Evolutionary conservation across 345 rosid species (phyloP).

Genomic region (Eucalyptus cloeziana): DNA sequence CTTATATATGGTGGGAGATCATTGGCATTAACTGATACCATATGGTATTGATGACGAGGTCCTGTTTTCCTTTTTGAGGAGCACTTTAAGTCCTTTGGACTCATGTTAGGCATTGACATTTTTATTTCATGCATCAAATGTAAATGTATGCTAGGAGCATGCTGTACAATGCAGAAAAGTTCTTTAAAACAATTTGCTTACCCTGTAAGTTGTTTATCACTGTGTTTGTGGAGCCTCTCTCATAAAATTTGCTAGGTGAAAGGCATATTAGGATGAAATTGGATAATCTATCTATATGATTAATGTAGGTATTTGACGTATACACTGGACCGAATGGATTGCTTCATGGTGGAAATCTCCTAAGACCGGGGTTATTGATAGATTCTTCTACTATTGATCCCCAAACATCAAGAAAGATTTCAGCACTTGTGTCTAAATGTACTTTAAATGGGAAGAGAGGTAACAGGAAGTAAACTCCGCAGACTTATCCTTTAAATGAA

Average conservation of each 20-base stretch:
- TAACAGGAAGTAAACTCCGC: background rate
- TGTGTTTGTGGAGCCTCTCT: background rate
- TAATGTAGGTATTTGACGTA: slow-evolving; percentile 67
- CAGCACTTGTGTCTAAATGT: slow-evolving; percentile 45
- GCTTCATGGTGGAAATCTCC: slow-evolving; percentile 43
- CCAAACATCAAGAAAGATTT: slow-evolving; percentile 65
- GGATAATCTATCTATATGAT: background rate
- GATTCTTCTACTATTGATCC: slow-evolving; percentile 96
- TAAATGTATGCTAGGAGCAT: background rate
- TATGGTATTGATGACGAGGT: background rate
- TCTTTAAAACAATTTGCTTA: background rate
- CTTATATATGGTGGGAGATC: background rate
- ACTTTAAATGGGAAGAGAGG: slow-evolving; percentile 50
- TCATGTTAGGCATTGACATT: background rate
- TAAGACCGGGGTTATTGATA: slow-evolving; percentile 54
- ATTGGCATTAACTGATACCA: background rate
- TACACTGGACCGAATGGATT: slow-evolving; percentile 72
- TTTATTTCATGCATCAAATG: background rate
- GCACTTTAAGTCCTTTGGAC: background rate
- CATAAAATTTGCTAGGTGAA: background rate
- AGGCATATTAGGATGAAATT: background rate
- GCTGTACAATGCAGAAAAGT: background rate
- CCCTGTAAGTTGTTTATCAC: background rate
- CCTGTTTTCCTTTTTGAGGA: background rate
- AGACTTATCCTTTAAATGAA: background rate